Evolutionary conservation across 2,329 filamentous ascomycete genomes (phyloP), one percentile per base, ranked within the genome.

Genomic region (Colletotrichum liaoningense): DNA sequence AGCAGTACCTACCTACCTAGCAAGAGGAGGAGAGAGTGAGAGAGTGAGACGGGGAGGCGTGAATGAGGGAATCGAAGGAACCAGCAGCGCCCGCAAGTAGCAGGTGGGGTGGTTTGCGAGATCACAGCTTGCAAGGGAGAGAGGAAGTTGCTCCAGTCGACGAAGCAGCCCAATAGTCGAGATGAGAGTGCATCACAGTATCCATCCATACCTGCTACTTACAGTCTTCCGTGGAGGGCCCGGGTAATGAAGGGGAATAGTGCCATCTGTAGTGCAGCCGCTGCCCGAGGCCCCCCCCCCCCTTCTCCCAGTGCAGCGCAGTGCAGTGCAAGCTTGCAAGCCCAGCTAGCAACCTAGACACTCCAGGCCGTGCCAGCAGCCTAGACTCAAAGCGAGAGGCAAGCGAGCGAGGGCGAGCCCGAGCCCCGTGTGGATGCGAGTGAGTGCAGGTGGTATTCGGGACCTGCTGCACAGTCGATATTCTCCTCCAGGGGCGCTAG

Each of bases 391-490:
- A 49, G 42, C 19, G 42, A 19, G 42, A 46, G 42, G 42, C 42
- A 46, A 46, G 42, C 42, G 42, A 46, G 42, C 42, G 42, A 49
- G 57, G 65, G 22, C 42, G 46, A 49, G 42, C 42, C 38, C 30
- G 57, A 49, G 19, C 42, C 42, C 42, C 42, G 42, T 49, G 42
- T 49, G 42, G 42, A n/a, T 49, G 42, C 42, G 19, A 42, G 58
- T 68, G 63, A 42, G 58, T 68, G 63, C 24, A 63, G 60, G 70
- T 73, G 46, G 70, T 70, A 73, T 73, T 70, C 67, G 70, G 70
- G 70, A 70, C 60, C 65, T 62, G 67, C 70, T 73, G 70, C 70
- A 73, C 70, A 70, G 70, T 70, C 60, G 70, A 70, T 72, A 63
- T 73, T 69, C 60, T 70, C 60, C 69, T 65, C 55, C 66, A 60